These are phyloP conservation scores for Lactifluus hygrophoroides DNA, from an alignment of 768 basidiomycete genomes.

Conservation along the genomic window DNA sequence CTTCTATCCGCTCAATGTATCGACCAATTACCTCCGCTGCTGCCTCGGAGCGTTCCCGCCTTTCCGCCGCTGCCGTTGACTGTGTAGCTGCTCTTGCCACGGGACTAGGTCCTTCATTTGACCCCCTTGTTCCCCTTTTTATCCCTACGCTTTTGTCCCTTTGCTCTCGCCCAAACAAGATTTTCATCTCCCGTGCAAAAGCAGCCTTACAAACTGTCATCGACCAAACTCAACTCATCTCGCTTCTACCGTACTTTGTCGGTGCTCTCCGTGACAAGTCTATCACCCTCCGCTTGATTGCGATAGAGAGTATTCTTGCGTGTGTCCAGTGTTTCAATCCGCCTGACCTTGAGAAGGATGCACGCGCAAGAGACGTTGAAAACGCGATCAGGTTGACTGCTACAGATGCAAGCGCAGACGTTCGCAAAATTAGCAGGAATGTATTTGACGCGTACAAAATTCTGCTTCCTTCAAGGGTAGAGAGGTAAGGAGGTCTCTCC, in stretches of 20 bases:
- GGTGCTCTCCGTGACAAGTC: constrained; percentile 64
- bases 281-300: constrained; percentile 48
- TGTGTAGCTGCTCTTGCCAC: constrained; percentile 46
- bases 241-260: constrained; percentile 51
- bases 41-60: constrained; percentile 63
- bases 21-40: constrained; percentile 50
- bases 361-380: constrained; percentile 58
- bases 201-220: constrained; percentile 52
- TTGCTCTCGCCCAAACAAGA: constrained; percentile 71
- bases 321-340: constrained; percentile 73
- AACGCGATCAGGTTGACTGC: constrained; percentile 56
- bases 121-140: constrained; percentile 56
- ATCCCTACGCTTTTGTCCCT: constrained; percentile 59
- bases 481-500: constrained; percentile 38
- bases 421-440: constrained; percentile 58
- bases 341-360: constrained; percentile 66
- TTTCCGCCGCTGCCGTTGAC: constrained; percentile 61
- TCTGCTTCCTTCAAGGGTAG: constrained; percentile 58
- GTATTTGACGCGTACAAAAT: constrained; percentile 71
- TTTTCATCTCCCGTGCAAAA: constrained; percentile 59
- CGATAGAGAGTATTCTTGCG: constrained; percentile 55
- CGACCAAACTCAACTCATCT: constrained; percentile 56
- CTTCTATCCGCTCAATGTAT: constrained; percentile 42
- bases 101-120: constrained; percentile 53
- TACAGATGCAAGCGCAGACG: constrained; percentile 66